Conservation (phyloP, 345 rosid genomes). For the Eucalyptus brandiana region DNA sequence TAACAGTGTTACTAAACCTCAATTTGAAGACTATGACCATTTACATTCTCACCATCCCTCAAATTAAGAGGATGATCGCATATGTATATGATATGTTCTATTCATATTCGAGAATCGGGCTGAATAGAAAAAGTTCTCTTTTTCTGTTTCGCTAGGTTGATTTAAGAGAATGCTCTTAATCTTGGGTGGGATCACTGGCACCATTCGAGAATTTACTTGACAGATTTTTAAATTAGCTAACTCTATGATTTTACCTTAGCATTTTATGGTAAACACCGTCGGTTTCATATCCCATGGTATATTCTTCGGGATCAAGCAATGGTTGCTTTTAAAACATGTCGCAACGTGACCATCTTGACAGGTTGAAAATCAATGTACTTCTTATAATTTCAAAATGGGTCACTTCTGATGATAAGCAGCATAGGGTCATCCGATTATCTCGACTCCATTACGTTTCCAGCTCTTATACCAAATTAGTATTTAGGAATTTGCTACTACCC, state of each 20-base stretch:
- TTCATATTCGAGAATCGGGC: neutral
- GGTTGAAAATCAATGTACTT: neutral
- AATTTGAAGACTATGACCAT: neutral
- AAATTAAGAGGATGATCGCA: neutral
- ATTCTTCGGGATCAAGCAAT: neutral
- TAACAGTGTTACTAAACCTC: neutral
- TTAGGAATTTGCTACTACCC: neutral
- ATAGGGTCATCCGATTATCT: neutral
- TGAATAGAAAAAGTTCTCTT: neutral
- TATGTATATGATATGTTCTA: no score
- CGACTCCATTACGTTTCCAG: neutral
- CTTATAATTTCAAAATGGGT: neutral
- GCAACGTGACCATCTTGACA: neutral
- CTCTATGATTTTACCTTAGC: neutral
- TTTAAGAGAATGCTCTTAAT: neutral
- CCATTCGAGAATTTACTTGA: neutral
- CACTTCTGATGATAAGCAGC: neutral
- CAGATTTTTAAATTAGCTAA: neutral
- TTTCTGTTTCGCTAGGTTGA: neutral
- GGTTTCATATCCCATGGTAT: neutral
- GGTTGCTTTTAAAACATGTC: neutral
- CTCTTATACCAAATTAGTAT: neutral
- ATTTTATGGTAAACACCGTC: neutral
- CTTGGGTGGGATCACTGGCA: neutral
- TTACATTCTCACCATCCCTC: neutral